phyloP scores from a whole-genome alignment of 768 basidiomycete species.

The Infundibulicybe gibba region DNA sequence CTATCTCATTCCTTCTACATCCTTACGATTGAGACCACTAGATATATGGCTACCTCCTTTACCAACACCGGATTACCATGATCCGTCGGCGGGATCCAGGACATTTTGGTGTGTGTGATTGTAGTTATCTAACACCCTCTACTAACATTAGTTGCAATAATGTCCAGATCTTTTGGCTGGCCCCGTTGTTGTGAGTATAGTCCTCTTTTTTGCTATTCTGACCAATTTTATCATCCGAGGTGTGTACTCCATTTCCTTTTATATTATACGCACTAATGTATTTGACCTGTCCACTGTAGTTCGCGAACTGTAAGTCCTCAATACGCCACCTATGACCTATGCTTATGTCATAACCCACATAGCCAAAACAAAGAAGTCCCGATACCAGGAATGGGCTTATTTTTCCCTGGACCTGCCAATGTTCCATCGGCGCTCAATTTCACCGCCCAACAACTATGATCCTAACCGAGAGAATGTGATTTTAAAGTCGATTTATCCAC shows the following conservation, averaged over 20 bases:
- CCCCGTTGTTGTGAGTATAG: constrained; percentile 75
- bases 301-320: constrained; percentile 51
- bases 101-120: constrained; percentile 66
- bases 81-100: constrained; percentile 88
- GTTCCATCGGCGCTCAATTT: too few relatives aligned
- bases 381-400: constrained; percentile 23
- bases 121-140: neutral
- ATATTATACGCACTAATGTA: constrained; percentile 6
- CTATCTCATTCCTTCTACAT: neutral
- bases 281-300: constrained; percentile 30
- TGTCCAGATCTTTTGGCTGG: constrained; percentile 73
- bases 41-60: constrained; percentile 84
- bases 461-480: too few relatives aligned
- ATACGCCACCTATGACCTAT: too few relatives aligned
- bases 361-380: constrained; percentile 23
- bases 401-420: constrained; percentile 1
- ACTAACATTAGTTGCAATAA: neutral
- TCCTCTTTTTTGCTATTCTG: constrained; percentile 85
- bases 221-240: constrained; percentile 87
- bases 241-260: constrained; percentile 28
- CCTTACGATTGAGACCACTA: constrained; percentile 19
- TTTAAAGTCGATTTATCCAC: too few relatives aligned
- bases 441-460: too few relatives aligned
- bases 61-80: constrained; percentile 86
- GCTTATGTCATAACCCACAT: neutral